These are phyloP conservation scores for Neonectria neomacrospora DNA, from an alignment of 2,329 filamentous ascomycete genomes.

Conservation along the genomic window DNA sequence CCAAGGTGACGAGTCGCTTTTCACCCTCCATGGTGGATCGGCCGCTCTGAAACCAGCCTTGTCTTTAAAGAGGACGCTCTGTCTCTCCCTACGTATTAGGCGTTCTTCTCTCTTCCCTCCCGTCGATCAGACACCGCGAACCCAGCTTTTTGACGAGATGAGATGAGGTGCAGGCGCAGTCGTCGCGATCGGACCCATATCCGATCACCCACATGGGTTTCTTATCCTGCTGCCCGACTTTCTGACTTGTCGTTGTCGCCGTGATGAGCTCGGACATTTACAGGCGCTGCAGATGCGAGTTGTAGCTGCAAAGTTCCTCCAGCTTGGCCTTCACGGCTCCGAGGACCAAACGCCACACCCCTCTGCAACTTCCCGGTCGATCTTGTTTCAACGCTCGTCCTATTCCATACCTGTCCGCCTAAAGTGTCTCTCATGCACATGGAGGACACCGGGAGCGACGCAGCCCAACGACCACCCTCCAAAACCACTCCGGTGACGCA, in stretches of 20 bases:
- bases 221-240: not conserved
- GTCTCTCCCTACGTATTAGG: conserved; percentile 28
- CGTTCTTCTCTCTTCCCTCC: conserved; percentile 43
- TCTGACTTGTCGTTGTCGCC: not conserved
- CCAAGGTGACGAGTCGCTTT: conserved; percentile 34
- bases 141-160: conserved; percentile 23
- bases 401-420: not conserved
- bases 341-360: not conserved
- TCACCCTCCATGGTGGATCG: conserved; percentile 28
- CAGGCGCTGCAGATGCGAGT: not conserved
- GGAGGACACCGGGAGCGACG: not conserved
- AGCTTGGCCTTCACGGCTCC: not conserved
- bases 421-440: not conserved
- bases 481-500: not conserved
- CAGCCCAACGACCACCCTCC: not conserved
- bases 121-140: conserved; percentile 22
- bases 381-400: not conserved
- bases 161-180: conserved; percentile 15
- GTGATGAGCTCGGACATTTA: not conserved
- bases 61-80: conserved; percentile 19
- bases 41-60: conserved; percentile 19
- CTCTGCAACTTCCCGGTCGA: not conserved
- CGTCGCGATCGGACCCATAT: not conserved
- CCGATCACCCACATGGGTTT: not conserved
- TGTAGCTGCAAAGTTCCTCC: not conserved